These are phyloP conservation scores for Mikania micrantha DNA, from an alignment of 129 eudicot genomes.

Conservation along the genomic window DNA sequence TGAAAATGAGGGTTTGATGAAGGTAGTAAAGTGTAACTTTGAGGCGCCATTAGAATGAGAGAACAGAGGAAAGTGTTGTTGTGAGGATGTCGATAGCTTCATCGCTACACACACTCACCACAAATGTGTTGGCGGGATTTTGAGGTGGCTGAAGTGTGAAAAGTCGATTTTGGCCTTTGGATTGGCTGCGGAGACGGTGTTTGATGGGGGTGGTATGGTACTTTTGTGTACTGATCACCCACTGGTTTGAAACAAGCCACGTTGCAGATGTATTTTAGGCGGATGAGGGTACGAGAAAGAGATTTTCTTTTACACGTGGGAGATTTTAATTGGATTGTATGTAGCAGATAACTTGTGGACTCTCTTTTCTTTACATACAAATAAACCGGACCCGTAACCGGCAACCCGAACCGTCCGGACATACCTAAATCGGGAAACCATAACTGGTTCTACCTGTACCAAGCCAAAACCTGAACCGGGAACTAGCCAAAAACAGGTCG, in stretches of 20 bases:
- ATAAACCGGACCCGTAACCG: no score
- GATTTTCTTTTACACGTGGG: slow-evolving; percentile 27
- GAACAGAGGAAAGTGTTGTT: slow-evolving; percentile 31
- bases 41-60: slow-evolving; percentile 18
- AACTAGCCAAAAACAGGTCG: no score
- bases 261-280: background rate
- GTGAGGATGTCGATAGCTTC: slow-evolving; percentile 32
- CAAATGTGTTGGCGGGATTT: slow-evolving; percentile 34
- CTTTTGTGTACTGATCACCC: background rate
- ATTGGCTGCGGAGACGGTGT: background rate
- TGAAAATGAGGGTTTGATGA: slow-evolving; percentile 29
- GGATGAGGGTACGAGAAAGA: slow-evolving; percentile 20
- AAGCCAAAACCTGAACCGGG: no score
- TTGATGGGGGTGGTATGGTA: slow-evolving; percentile 21
- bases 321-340: slow-evolving; percentile 10
- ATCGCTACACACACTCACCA: slow-evolving; percentile 17
- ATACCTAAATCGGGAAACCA: no score
- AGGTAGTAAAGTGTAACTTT: slow-evolving; percentile 27
- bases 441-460: no score
- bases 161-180: slow-evolving; percentile 11
- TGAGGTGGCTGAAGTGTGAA: slow-evolving; percentile 25
- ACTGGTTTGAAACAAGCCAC: slow-evolving; percentile 25
- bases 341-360: slow-evolving; percentile 22
- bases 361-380: background rate
- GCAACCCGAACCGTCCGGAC: no score